These are phyloP conservation scores for Lachnellula suecica DNA, from an alignment of 2,329 filamentous ascomycete species.

Conservation along the genomic window DNA sequence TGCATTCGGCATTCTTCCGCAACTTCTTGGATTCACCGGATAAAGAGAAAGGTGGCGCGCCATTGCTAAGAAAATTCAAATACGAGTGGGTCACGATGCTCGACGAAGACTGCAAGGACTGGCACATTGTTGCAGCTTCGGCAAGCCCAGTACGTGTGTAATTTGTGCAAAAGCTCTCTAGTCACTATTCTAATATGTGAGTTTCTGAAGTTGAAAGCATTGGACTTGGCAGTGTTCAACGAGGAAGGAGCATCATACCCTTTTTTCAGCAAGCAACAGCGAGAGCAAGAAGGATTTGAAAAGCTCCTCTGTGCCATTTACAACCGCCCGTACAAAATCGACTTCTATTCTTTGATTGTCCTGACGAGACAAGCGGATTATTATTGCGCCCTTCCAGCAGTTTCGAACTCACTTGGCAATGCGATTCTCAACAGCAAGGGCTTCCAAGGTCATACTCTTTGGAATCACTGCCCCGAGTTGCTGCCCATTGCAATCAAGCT, in stretches of 20 bases:
- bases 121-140: not conserved
- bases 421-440: not conserved
- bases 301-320: not conserved
- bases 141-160: too few relatives aligned
- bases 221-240: too few relatives aligned
- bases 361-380: not conserved
- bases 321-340: not conserved
- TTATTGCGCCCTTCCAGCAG: not conserved
- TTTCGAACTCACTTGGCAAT: not conserved
- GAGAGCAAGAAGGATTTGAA: not conserved
- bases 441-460: not conserved
- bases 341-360: not conserved
- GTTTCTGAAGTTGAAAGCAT: too few relatives aligned
- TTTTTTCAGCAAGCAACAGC: too few relatives aligned
- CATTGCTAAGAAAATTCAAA: not conserved
- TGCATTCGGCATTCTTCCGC: not conserved
- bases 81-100: not conserved
- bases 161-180: too few relatives aligned
- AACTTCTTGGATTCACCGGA: not conserved
- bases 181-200: too few relatives aligned
- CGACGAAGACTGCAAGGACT: not conserved
- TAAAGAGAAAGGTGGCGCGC: not conserved
- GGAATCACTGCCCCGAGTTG: not conserved
- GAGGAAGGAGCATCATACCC: too few relatives aligned
- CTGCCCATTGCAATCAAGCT: not conserved